These are phyloP conservation scores for Collybia sordida DNA, from an alignment of 768 basidiomycete species.

Conservation along the genomic window DNA sequence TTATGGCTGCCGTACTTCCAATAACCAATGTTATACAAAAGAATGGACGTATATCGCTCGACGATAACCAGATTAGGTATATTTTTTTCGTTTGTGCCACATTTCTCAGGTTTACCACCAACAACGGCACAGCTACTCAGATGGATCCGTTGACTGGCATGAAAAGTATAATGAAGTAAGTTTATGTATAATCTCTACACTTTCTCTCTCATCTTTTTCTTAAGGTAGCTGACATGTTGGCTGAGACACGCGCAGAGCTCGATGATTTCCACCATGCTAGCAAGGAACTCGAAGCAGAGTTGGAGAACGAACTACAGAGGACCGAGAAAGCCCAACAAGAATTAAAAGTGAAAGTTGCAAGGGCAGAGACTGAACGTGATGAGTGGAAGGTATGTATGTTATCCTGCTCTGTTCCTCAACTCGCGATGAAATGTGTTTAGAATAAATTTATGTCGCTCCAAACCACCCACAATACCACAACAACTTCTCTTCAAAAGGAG, in stretches of 20 bases:
- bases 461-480: conserved; percentile 88
- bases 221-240: conserved; percentile 76
- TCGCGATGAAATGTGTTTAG: conserved; percentile 36
- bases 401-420: too few relatives aligned
- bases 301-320: conserved; percentile 86
- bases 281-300: conserved; percentile 90
- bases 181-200: conserved; percentile 3
- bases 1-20: conserved; percentile 68
- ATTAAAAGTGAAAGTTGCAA: conserved; percentile 67
- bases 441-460: conserved; percentile 85
- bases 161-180: conserved; percentile 71
- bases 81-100: conserved; percentile 11
- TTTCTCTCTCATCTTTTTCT: conserved; percentile 2
- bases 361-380: conserved; percentile 75
- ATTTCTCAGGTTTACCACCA: conserved; percentile 16
- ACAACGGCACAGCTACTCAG: conserved; percentile 46
- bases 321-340: conserved; percentile 86
- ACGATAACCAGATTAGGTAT: conserved; percentile 67
- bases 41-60: conserved; percentile 60
- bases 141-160: conserved; percentile 67
- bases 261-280: conserved; percentile 85
- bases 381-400: conserved; percentile 82
- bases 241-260: conserved; percentile 82
- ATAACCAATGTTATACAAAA: conserved; percentile 57
- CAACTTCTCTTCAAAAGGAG: conserved; percentile 89